Base-by-base conservation (phyloP, 768 basidiomycete genomes). In the Termitomyces sp. region DNA sequence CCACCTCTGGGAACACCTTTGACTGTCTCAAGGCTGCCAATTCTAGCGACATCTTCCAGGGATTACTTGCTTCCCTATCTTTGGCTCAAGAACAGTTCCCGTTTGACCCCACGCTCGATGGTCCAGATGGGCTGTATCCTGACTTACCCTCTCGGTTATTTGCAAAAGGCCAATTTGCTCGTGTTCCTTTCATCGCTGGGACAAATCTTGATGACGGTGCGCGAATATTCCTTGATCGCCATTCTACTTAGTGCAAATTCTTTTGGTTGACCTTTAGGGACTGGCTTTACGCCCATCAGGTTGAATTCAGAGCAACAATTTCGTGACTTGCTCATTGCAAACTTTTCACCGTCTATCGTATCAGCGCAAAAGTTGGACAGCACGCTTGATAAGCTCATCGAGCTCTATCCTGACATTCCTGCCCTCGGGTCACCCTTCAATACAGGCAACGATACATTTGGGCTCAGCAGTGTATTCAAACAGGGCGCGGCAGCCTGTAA, bases 401-500 rank as follows among this genome's bases (percentile, higher is more conserved):
- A 73, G n/a, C 64, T 78, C 1, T 80, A 81, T 63, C 79, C 78
- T 1, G 60, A 78, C 41, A 56, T 69, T 29, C 76, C 79, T 13
- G 67, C 75, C 10, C 60, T 72, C 29, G 79, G 79, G 2, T 76
- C 76, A 0, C 79, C 79, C 0, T 80, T 71, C 59, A 68, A 69
- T 24, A 80, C 79, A 0, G 76, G 77, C 10, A 73, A 75, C 52
- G 58, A 77, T 18, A 76, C 76, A 0, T 80, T 79, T 58, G 78
- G 77, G 1, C 65, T 76, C 18, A 68, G 68, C n/a, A 54, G 64
- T 22, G 66, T 69, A 10, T 79, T 66, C 61, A 79, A 79, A 58
- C 74, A 74, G 37, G 64, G 63, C n/a, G 61, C 74, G 2, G 69
- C 73, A 12, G 61, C 72, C 27, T n/a, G 60, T 71, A 44, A 56